Evolutionary conservation across 257 asterid species (phyloP), one percentile per base, ranked within the genome.

Genomic region (Solanum pimpinellifolium): DNA sequence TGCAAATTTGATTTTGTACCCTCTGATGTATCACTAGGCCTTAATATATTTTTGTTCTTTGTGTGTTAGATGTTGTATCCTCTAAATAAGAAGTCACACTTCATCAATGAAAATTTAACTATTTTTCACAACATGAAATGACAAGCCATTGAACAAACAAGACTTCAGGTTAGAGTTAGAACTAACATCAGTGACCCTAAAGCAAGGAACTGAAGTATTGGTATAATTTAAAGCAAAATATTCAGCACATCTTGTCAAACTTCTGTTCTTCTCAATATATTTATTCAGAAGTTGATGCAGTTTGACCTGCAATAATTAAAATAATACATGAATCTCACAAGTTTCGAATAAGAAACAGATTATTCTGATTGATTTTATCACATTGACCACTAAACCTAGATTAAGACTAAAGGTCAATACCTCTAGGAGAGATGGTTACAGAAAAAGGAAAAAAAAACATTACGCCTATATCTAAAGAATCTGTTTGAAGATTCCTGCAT

Each of bases 361-460:
- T 81, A 81, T 81, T 81, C 46, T 29, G 65, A 29, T 52, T 81
- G 85, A 31, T 81, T 81, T 81, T 10, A 81, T 31, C 85, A 81
- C 46, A 81, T 47, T 81, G 85, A 81, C 85, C 85, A 81, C 46
- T 81, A 81, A 81, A 81, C 85, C 85, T 81, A 81, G 85, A 49
- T 81, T 49, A 81, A 81, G 70, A 49, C 85, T 81, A 81, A 5
- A 81, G 85, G 85, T 81, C 85, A 81, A 49, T 46, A 80, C 46
- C 85, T 47, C 85, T 81, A 81, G 85, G 46, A 81, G 52, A 20
- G 69, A 81, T 49, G 69, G 85, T 49, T 81, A 81, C 70, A 49
- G 13, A 18, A 46, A 27, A 46, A 27, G 1, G 5, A 0, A 33
- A 31, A 18, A 47, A 3, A n/a, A 49, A 49, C 9, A 49, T 49